A percentile compares a stretch with the other conserved stretches of the same genome.
Conservation (phyloP, 2,329 filamentous ascomycete genomes). For the Ophiosphaerella narmari region DNA sequence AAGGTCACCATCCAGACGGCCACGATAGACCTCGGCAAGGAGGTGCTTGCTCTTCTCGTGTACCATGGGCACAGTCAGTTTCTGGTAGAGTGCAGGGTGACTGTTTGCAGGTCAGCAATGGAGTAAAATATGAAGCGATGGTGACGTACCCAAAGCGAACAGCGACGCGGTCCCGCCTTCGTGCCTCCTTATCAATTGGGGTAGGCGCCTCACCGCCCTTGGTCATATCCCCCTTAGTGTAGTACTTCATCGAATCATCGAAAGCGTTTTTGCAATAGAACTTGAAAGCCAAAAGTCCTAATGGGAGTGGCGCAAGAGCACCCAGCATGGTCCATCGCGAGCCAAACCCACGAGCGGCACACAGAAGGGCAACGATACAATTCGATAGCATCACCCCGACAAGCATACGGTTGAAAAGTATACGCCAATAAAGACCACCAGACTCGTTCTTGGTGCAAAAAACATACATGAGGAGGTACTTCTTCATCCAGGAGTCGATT, state of each 20-base stretch:
- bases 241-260: conserved; percentile 81
- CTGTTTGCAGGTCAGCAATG: conserved; percentile 40
- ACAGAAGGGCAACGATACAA: conserved; percentile 74
- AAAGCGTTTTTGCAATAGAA: conserved; percentile 77
- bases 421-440: conserved; percentile 88
- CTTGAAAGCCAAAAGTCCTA: conserved; percentile 84
- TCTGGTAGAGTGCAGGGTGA: conserved; percentile 87
- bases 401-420: conserved; percentile 89
- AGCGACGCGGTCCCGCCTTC: conserved; percentile 68
- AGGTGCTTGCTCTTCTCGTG: conserved; percentile 87
- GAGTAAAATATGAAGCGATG: background rate
- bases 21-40: conserved; percentile 82
- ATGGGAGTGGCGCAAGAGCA: conserved; percentile 72
- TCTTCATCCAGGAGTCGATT: conserved; percentile 88
- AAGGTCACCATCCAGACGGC: conserved; percentile 69
- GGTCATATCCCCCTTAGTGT: conserved; percentile 66
- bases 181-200: conserved; percentile 49
- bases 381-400: conserved; percentile 81
- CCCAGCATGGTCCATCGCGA: conserved; percentile 63
- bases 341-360: conserved; percentile 66
- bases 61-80: conserved; percentile 93
- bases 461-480: conserved; percentile 91
- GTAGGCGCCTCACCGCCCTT: conserved; percentile 53
- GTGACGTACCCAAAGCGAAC: conserved; percentile 67
- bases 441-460: conserved; percentile 98